These are phyloP conservation scores for Fusarium proliferatum DNA, from an alignment of 2,329 filamentous ascomycete species.

Conservation along the genomic window DNA sequence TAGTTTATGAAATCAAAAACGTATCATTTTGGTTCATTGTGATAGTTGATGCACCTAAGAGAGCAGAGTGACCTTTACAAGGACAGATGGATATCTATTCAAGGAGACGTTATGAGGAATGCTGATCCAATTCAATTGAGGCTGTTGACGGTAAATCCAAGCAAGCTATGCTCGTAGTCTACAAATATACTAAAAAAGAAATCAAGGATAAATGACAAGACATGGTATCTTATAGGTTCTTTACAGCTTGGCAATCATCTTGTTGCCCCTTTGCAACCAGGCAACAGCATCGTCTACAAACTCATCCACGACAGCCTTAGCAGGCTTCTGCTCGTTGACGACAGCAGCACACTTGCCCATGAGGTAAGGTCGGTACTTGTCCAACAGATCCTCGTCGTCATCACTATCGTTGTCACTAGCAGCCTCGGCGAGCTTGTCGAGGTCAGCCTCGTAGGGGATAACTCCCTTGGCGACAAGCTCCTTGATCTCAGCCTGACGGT, in stretches of 20 bases:
- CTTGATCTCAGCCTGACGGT: constrained; percentile 91
- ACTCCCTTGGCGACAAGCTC: constrained; percentile 88
- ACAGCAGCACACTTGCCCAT: constrained; percentile 98
- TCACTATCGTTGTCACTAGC: constrained; percentile 76
- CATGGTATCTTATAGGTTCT: constrained; percentile 6
- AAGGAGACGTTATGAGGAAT: not conserved
- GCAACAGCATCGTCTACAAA: constrained; percentile 85
- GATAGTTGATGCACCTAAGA: not conserved
- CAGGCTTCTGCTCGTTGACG: constrained; percentile 90
- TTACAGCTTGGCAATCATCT: constrained; percentile 78
- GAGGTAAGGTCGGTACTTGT: constrained; percentile 88
- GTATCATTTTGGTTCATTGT: not conserved
- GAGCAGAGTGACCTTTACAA: not conserved
- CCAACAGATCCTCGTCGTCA: constrained; percentile 85
- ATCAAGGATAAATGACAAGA: constrained; percentile 13
- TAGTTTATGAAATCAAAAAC: constrained; percentile 26
- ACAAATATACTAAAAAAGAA: constrained; percentile 33
- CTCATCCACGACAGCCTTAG: constrained; percentile 94
- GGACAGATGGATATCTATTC: not conserved
- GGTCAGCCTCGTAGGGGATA: constrained; percentile 93
- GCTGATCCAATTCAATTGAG: not conserved
- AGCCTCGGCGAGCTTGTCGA: constrained; percentile 79
- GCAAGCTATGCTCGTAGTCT: constrained; percentile 39
- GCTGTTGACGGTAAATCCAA: constrained; percentile 10
- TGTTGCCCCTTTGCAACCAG: constrained; percentile 75